Base-by-base conservation (phyloP, 148 eudicot genomes). In the Talinum fruticosum region DNA sequence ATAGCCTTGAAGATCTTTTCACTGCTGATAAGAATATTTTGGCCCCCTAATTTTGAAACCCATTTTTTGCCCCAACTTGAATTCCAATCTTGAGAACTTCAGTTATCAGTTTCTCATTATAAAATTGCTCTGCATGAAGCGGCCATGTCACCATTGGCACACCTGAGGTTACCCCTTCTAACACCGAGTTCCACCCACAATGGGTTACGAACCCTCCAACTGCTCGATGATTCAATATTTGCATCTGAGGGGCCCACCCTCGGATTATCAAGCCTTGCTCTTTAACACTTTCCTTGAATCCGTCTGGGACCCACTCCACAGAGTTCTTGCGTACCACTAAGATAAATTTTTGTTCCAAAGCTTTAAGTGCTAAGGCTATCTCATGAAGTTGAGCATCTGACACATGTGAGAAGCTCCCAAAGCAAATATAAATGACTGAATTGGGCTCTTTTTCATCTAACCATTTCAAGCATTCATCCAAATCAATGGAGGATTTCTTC, bases 51-150 rank as follows among this genome's bases (percentile, higher is more conserved):
- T 49, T 37, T 15, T 15, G 51, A 0, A 24, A 61, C 19, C 75
- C 84, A 81, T 57, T 72, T 26, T 71, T 36, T 66, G 6, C 78
- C 49, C 92, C 92, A 29, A 89, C 85, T 3, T 78, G 73, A 44
- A 86, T 82, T 26, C 92, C 92, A 24, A 78, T 81, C 74, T 64
- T 82, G 33, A 82, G 19, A 16, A 77, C 67, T 4, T 77, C 70
- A 0, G 66, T 49, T 19, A 67, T 64, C 35, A 82, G 69, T 49
- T 66, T 77, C 69, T 82, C 82, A 28, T 70, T 82, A 44, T 79
- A 82, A 37, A 82, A 82, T 1, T 82, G 85, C 37, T 82, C 84
- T 1, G 84, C 78, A 61, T 35, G 69, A 5, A 66, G 29, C 0
- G 84, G 84, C 84, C 80, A 82, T 3, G 84, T 82, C 37, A 82